Conservation (phyloP, 768 basidiomycete genomes). For the Termitomyces sp. region DNA sequence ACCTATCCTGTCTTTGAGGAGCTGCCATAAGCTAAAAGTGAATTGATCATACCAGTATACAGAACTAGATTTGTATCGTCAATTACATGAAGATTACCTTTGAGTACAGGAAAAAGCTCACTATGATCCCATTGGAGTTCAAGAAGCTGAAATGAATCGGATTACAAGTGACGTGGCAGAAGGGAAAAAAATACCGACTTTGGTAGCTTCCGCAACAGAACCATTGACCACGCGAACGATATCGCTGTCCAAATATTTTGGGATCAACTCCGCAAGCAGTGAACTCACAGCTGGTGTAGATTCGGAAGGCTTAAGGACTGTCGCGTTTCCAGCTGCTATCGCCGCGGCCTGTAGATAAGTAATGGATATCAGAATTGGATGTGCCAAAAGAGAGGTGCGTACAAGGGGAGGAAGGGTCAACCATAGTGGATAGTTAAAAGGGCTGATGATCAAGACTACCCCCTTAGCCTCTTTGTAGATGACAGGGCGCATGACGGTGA, state of each 20-base stretch:
- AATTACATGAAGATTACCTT: not conserved
- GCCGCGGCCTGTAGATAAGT: constrained; percentile 49
- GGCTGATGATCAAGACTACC: constrained; percentile 63
- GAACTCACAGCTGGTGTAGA: constrained; percentile 51
- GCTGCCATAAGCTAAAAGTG: not conserved
- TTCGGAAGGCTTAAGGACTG: constrained; percentile 78
- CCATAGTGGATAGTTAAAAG: constrained; percentile 77
- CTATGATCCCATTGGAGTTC: constrained; percentile 67
- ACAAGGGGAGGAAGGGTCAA: constrained; percentile 60
- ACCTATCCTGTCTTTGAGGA: constrained; percentile 28
- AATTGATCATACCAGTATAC: constrained; percentile 54
- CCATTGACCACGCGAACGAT: constrained; percentile 71
- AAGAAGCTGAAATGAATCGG: constrained; percentile 46
- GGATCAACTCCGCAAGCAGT: constrained; percentile 65
- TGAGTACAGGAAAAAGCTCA: constrained; percentile 22
- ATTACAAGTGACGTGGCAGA: not conserved
- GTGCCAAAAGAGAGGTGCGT: not conserved
- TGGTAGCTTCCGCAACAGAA: constrained; percentile 61
- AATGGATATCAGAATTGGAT: not conserved
- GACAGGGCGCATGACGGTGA: constrained; percentile 56
- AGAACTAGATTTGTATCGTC: constrained; percentile 37
- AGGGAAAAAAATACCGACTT: constrained; percentile 25
- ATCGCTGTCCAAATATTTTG: constrained; percentile 72
- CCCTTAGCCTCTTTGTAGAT: constrained; percentile 80
- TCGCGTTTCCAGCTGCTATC: constrained; percentile 75